Evolutionary conservation across 2,329 filamentous ascomycete genomes (phyloP).

Genomic region (Drechslerella coelobrocha): DNA sequence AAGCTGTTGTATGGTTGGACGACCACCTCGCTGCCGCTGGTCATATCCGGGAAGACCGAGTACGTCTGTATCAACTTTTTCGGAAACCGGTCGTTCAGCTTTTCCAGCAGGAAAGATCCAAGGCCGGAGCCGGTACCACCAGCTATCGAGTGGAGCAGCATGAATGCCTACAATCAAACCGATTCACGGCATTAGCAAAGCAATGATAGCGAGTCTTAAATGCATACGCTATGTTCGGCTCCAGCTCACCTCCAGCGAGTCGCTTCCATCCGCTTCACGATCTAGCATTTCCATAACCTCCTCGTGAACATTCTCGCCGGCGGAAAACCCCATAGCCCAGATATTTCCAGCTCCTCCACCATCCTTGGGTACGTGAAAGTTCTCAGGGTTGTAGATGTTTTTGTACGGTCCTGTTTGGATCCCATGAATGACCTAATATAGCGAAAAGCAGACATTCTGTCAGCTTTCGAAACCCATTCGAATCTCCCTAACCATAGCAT

Average conservation of each 20-base stretch:
- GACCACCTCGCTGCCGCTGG: slow-evolving; percentile 84
- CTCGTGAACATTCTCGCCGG: slow-evolving; percentile 80
- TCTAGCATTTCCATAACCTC: slow-evolving; percentile 99
- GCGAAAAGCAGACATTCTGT: slow-evolving; percentile 26
- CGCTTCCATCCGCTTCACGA: slow-evolving; percentile 94
- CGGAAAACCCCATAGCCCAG: slow-evolving; percentile 95
- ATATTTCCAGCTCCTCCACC: slow-evolving; percentile 96
- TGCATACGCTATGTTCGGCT: background rate
- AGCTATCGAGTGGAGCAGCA: slow-evolving; percentile 97
- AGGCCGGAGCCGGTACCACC: slow-evolving; percentile 96
- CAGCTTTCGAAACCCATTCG: background rate
- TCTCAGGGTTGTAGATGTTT: slow-evolving; percentile 99
- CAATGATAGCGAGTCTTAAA: background rate
- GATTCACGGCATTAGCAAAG: slow-evolving; percentile 4
- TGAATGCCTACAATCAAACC: slow-evolving; percentile 73
- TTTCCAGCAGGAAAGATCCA: slow-evolving; percentile 90
- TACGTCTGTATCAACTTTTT: slow-evolving; percentile 99
- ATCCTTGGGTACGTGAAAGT: slow-evolving; percentile 95
- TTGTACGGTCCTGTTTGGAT: slow-evolving; percentile 94
- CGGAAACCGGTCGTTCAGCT: slow-evolving; percentile 94
- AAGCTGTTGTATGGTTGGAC: slow-evolving; percentile 99
- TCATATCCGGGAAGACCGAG: slow-evolving; percentile 95
- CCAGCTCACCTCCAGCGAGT: slow-evolving; percentile 78
- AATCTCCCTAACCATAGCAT: slow-evolving; percentile 50
- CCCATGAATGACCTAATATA: slow-evolving; percentile 76